A percentile compares a stretch with the other conserved stretches of the same genome.
Evolutionary conservation across 2,329 filamentous ascomycete genomes (phyloP).

Genomic region (Parascedosporium putredinis): DNA sequence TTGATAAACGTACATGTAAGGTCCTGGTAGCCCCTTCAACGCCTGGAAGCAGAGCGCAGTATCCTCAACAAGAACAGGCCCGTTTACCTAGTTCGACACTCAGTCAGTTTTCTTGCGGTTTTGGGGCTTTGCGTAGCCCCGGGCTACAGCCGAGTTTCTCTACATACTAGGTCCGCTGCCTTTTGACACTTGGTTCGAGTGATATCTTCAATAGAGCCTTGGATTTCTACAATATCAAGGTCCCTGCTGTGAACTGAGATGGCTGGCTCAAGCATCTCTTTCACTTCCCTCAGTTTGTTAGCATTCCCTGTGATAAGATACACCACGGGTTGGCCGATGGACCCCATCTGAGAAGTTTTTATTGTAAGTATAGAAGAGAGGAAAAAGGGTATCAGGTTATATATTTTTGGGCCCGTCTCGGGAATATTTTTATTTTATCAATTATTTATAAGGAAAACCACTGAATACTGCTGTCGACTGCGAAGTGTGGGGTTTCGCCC

Average conservation of each 20-base stretch:
- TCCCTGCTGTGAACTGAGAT: constrained; percentile 65
- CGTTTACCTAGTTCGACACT: constrained; percentile 48
- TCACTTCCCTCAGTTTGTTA: constrained; percentile 86
- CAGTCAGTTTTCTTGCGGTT: neutral
- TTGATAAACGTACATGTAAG: constrained; percentile 67
- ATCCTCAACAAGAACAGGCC: constrained; percentile 90
- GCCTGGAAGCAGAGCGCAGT: constrained; percentile 91
- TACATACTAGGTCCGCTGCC: constrained; percentile 63
- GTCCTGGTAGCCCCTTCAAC: constrained; percentile 80
- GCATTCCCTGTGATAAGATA: constrained; percentile 97
- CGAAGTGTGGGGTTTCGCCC: too few species aligned
- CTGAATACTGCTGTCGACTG: too few species aligned
- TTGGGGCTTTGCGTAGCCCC: neutral
- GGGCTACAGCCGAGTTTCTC: neutral
- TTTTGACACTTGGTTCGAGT: constrained; percentile 76
- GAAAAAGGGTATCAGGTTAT: too few species aligned
- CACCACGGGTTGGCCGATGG: constrained; percentile 38
- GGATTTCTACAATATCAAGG: constrained; percentile 78
- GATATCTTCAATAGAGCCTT: constrained; percentile 87
- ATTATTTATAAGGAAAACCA: too few species aligned
- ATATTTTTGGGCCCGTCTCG: too few species aligned
- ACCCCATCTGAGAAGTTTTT: neutral
- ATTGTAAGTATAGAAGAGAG: too few species aligned
- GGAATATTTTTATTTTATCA: too few species aligned
- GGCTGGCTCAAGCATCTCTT: constrained; percentile 67